Evolutionary conservation across 371 early-diverging fungal genomes (phyloP).

Genomic region (Syncephalastrum sp.): DNA sequence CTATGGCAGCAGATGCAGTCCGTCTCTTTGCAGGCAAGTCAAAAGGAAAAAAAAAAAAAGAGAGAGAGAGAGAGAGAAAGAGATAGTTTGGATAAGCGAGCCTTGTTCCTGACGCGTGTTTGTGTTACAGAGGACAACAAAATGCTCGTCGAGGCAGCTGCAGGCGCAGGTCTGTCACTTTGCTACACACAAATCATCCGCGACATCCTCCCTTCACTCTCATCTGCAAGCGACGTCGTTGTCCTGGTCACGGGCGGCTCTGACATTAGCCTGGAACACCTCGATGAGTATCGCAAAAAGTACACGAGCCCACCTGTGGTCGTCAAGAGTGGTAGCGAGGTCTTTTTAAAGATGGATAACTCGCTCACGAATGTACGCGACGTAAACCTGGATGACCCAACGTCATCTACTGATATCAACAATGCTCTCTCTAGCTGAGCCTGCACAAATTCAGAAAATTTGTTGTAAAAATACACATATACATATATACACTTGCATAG

Average conservation of each 20-base stretch:
- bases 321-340: conserved; percentile 59
- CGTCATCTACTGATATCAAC: conserved; percentile 12
- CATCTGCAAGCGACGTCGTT: conserved; percentile 49
- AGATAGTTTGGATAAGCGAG: no score
- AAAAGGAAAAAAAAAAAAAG: background rate
- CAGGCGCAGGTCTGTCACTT: conserved; percentile 56
- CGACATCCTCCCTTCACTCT: conserved; percentile 52
- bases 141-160: conserved; percentile 57
- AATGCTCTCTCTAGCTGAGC: conserved; percentile 1
- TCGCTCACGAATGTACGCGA: conserved; percentile 30
- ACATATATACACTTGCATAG: no score
- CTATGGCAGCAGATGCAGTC: conserved; percentile 58
- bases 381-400: conserved; percentile 30
- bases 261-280: conserved; percentile 47
- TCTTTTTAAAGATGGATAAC: conserved; percentile 54
- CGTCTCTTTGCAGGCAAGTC: conserved; percentile 54
- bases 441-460: no score
- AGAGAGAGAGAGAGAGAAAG: no score
- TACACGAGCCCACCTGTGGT: conserved; percentile 54
- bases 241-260: conserved; percentile 63
- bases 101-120: background rate
- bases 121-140: conserved; percentile 49
- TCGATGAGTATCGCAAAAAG: conserved; percentile 50
- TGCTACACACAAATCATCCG: conserved; percentile 56
- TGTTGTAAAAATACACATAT: no score